Conservation (phyloP, 176 grass and related monocot species). For the Cenchrus fungigraminus region DNA sequence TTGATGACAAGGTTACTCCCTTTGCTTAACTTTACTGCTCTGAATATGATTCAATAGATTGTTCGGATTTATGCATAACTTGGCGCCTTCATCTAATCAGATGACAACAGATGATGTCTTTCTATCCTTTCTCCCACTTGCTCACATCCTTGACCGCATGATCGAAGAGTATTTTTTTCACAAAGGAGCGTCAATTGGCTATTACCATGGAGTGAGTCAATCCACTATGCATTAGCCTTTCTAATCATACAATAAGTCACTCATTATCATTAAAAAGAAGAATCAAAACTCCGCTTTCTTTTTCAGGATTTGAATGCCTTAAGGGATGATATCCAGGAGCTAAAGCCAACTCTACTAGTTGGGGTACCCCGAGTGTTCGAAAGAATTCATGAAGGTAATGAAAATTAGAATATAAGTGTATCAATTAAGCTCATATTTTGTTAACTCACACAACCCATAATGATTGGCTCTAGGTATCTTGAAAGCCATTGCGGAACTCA, state of each 20-base stretch:
- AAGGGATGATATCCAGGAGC: constrained; percentile 88
- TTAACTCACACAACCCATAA: constrained; percentile 29
- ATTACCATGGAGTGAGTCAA: constrained; percentile 90
- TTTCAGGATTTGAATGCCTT: constrained; percentile 83
- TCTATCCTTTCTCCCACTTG: constrained; percentile 95
- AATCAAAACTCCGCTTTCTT: constrained; percentile 18
- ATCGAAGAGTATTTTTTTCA: constrained; percentile 98
- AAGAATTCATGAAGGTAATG: constrained; percentile 87
- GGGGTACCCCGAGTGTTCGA: constrained; percentile 98
- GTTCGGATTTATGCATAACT: constrained; percentile 17
- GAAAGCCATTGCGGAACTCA: constrained; percentile 81
- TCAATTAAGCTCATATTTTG: background rate
- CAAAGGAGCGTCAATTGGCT: constrained; percentile 94
- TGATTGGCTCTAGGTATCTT: constrained; percentile 70
- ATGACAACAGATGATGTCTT: constrained; percentile 98
- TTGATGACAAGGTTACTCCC: constrained; percentile 81
- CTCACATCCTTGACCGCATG: constrained; percentile 95
- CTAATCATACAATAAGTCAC: background rate
- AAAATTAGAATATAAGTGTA: constrained; percentile 39
- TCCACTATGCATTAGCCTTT: constrained; percentile 27
- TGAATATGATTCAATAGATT: constrained; percentile 11
- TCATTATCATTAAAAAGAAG: background rate
- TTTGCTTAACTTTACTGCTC: constrained; percentile 1
- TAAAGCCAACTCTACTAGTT: constrained; percentile 88
- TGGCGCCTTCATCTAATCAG: constrained; percentile 55